These are phyloP conservation scores for Microbotryum scabiosae DNA, from an alignment of 1,284 basidiomycete genomes.

Conservation along the genomic window DNA sequence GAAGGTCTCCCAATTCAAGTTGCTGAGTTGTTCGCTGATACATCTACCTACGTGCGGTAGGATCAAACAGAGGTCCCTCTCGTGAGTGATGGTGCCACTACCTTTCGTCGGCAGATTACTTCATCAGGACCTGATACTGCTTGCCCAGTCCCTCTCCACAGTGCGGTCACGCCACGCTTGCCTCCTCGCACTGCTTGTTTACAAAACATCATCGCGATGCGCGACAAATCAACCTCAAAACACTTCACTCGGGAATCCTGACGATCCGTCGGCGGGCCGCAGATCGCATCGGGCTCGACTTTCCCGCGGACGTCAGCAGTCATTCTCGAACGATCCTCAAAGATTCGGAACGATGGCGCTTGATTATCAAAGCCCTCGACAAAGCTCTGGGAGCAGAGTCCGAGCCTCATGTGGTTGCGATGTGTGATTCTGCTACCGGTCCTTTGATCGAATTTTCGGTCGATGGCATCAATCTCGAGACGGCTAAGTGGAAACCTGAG, in stretches of 20 bases:
- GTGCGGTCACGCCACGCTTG: constrained; percentile 51
- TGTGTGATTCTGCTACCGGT: constrained; percentile 2
- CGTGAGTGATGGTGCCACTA: neutral
- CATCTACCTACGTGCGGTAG: neutral
- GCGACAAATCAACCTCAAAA: constrained; percentile 43
- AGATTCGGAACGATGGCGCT: neutral
- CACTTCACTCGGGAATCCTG: constrained; percentile 28
- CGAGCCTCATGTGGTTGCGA: neutral
- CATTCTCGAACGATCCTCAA: constrained; percentile 4
- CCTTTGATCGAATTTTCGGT: constrained; percentile 10
- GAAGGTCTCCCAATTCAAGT: no score
- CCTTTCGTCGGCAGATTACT: constrained; percentile 17
- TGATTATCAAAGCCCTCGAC: neutral
- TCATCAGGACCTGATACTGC: neutral
- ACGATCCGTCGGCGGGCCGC: constrained; percentile 24
- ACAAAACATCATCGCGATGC: constrained; percentile 28
- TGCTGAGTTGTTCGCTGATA: no score
- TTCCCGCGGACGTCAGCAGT: constrained; percentile 37
- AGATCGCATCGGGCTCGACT: constrained; percentile 45
- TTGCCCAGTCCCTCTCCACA: neutral
- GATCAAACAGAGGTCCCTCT: constrained; percentile 14
- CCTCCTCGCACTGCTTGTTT: constrained; percentile 46
- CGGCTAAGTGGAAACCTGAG: neutral
- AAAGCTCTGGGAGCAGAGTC: neutral
- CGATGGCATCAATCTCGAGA: constrained; percentile 4